Evolutionary conservation across 345 rosid genomes (phyloP), one percentile per base, ranked within the genome.

Genomic region (Salix viminalis): DNA sequence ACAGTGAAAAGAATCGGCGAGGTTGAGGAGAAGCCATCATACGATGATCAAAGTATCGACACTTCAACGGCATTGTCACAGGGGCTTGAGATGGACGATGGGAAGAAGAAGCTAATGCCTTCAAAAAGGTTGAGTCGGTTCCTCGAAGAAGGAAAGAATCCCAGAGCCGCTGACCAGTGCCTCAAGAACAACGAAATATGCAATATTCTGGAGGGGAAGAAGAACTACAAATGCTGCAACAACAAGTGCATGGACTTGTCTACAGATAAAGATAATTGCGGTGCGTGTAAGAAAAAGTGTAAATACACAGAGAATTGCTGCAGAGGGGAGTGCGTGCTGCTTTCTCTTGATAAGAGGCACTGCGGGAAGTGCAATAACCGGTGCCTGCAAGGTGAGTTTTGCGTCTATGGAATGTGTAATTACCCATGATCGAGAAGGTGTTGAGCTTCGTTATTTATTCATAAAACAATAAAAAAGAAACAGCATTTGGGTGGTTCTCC

Each of bases 321-420:
- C 89, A 74, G 93, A 0, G 97, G 97, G 23, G 11, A 84, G 77
- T 95, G 99, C 54, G 92, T 93, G 26, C 34, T 85, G 68, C 42
- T 82, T 32, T 28, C 84, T 24, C 85, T 78, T 50, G 96, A 93
- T 56, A 91, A 90, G 84, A 89, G 97, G 44, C 92, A 93, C 76
- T 93, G 97, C 12, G 94, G 97, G 9, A 52, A 32, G 16, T 95
- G 99, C 85, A 88, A 86, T 81, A 81, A 89, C 69, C 82, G 80
- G 42, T 95, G 99, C 83, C 6, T 67, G 0, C 0, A 1, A 0
- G 90, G 87, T 4, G 77, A 78, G 28, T 67, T 6, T 14, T 95
- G 99, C 76, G 85, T 90, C 44, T 90, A 86, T 67, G 97, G 97
- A n/a, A 70, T 91, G 83, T 95, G 99, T 65, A 80, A 86, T 73